Evolutionary conservation across 1,284 basidiomycete species (phyloP).

Genomic region (Puccinia polysora): DNA sequence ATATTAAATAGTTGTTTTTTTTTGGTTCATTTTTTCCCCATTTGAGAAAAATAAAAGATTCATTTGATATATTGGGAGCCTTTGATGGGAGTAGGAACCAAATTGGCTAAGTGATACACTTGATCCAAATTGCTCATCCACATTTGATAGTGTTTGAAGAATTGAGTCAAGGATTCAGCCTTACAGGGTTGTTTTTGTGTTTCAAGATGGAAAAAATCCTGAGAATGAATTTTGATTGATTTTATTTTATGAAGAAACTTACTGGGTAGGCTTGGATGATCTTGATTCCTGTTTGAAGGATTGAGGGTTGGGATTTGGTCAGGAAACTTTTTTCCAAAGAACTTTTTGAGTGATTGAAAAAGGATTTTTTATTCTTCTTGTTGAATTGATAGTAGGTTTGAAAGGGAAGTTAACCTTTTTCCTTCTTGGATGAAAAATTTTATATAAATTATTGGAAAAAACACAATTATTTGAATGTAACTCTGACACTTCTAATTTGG

Average conservation of each 20-base stretch:
- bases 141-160: slow-evolving; percentile 7
- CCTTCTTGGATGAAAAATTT: too few relatives aligned
- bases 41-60: slow-evolving; percentile 21
- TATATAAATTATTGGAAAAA: too few relatives aligned
- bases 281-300: neutral
- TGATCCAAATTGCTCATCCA: slow-evolving; percentile 15
- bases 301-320: neutral
- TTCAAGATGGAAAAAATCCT: neutral
- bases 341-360: slow-evolving; percentile 30
- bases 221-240: neutral
- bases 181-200: neutral
- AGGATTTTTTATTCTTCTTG: slow-evolving; percentile 23
- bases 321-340: slow-evolving; percentile 14
- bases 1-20: slow-evolving; percentile 55
- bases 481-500: too few relatives aligned
- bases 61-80: slow-evolving; percentile 14
- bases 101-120: slow-evolving; percentile 17
- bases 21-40: slow-evolving; percentile 53
- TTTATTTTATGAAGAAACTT: slow-evolving; percentile 21
- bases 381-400: slow-evolving; percentile 6
- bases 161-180: neutral
- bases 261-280: slow-evolving; percentile 9
- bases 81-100: slow-evolving; percentile 12
- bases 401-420: neutral
- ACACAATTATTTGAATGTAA: too few relatives aligned